A percentile compares a stretch with the other conserved stretches of the same genome.
Conservation (phyloP, 345 rosid genomes). For the Orychophragmus violaceus region DNA sequence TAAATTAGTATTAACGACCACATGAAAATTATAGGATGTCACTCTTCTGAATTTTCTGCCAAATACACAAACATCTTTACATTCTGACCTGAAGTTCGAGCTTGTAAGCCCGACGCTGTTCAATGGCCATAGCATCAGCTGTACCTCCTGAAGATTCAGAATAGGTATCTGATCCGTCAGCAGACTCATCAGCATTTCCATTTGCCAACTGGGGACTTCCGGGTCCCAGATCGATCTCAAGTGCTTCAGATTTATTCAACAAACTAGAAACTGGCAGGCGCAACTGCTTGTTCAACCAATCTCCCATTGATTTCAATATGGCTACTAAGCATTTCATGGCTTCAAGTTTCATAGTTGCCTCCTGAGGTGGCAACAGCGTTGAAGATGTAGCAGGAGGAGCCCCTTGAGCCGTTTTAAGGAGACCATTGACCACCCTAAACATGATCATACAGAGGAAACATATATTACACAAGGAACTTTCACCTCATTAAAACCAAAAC, state of each 20-base stretch:
- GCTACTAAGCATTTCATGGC: conserved; percentile 84
- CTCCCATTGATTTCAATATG: conserved; percentile 75
- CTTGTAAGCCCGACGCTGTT: conserved; percentile 83
- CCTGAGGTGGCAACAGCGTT: conserved; percentile 68
- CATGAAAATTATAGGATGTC: background rate
- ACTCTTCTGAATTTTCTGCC: background rate
- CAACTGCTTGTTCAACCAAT: conserved; percentile 74
- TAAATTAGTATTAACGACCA: conserved; percentile 1
- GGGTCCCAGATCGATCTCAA: conserved; percentile 21
- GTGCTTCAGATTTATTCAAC: conserved; percentile 22
- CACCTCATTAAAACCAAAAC: conserved; percentile 7
- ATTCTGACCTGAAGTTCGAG: conserved; percentile 74
- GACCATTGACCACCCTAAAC: conserved; percentile 89
- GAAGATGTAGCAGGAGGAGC: conserved; percentile 71
- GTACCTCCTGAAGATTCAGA: conserved; percentile 52
- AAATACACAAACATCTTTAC: conserved; percentile 11
- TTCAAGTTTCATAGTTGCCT: conserved; percentile 66
- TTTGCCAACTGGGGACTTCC: conserved; percentile 40
- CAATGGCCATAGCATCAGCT: conserved; percentile 66
- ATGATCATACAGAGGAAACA: conserved; percentile 21
- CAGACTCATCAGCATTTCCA: conserved; percentile 50
- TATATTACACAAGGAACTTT: conserved; percentile 10
- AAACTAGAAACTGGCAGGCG: conserved; percentile 28
- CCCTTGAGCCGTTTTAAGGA: conserved; percentile 81
- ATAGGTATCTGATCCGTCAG: conserved; percentile 47